Conservation (phyloP, 2,329 filamentous ascomycete genomes). For the Scopulariopsis brevicaulis region DNA sequence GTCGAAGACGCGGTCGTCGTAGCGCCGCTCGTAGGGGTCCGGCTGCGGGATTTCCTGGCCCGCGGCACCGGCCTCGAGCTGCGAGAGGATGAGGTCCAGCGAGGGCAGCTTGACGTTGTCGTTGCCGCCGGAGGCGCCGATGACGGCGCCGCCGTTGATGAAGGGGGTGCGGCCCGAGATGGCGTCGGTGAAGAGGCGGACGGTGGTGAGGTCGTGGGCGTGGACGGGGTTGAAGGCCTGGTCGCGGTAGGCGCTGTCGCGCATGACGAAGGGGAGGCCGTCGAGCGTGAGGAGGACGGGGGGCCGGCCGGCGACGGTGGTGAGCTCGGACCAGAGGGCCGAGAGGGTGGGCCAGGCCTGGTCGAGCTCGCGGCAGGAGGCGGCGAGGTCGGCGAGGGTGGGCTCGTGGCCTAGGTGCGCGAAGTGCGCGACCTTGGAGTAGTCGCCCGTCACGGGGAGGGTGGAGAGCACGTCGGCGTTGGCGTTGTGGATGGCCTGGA, state of each 20-base stretch:
- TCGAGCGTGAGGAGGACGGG: slow-evolving; percentile 68
- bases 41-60: slow-evolving; percentile 23
- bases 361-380: slow-evolving; percentile 63
- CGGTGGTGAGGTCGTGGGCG: slow-evolving; percentile 69
- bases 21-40: slow-evolving; percentile 43
- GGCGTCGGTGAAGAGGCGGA: slow-evolving; percentile 63
- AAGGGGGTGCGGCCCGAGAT: slow-evolving; percentile 48
- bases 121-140: slow-evolving; percentile 63
- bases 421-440: slow-evolving; percentile 28
- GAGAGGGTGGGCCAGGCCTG: slow-evolving; percentile 71
- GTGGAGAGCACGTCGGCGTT: slow-evolving; percentile 55
- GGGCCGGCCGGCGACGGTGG: slow-evolving; percentile 31
- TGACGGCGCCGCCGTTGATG: slow-evolving; percentile 65
- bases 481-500: slow-evolving; percentile 60
- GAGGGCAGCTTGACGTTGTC: slow-evolving; percentile 56
- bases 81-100: slow-evolving; percentile 55
- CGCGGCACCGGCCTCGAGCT: slow-evolving; percentile 34
- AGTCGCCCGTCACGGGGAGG: slow-evolving; percentile 30
- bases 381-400: slow-evolving; percentile 57
- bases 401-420: slow-evolving; percentile 48
- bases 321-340: slow-evolving; percentile 72
- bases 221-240: slow-evolving; percentile 66
- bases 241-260: slow-evolving; percentile 61
- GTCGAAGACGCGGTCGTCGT: slow-evolving; percentile 45
- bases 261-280: slow-evolving; percentile 73